phyloP scores from a whole-genome alignment of 2,329 filamentous ascomycete species.

The Aspergillus sp. region DNA sequence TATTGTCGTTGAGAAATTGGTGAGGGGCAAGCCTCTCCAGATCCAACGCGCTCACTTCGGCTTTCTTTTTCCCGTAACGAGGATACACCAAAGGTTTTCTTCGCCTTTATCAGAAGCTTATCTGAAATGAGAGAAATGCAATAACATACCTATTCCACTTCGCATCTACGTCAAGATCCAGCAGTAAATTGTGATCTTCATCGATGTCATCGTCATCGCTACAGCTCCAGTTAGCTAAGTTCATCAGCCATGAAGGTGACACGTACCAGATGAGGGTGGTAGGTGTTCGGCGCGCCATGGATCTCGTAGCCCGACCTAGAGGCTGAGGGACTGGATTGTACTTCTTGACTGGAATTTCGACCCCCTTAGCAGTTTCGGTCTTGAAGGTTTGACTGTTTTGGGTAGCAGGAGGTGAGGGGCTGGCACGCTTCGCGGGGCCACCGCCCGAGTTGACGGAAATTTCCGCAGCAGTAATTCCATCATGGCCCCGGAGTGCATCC shows the following conservation, averaged over 20 bases:
- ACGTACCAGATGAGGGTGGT: conserved; percentile 28
- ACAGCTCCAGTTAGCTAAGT: conserved; percentile 12
- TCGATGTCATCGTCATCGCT: conserved; percentile 26
- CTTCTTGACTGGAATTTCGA: conserved; percentile 38
- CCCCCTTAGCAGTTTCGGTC: conserved; percentile 8
- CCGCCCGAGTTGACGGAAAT: conserved; percentile 6
- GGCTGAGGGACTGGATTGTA: conserved; percentile 17
- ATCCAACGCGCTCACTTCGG: conserved; percentile 50
- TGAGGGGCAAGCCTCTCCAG: conserved; percentile 77
- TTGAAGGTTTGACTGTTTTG: conserved; percentile 6
- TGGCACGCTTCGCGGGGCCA: conserved; percentile 2
- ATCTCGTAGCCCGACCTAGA: conserved; percentile 35
- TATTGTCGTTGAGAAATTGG: conserved; percentile 88
- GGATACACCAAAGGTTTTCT: conserved; percentile 50
- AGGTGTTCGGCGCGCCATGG: conserved; percentile 30
- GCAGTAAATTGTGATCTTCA: conserved; percentile 18
- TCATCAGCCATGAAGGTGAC: background rate
- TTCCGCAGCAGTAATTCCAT: conserved; percentile 17
- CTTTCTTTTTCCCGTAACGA: conserved; percentile 50
- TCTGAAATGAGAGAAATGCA: background rate
- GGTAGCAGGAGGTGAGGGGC: conserved; percentile 11
- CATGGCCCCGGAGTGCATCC: conserved; percentile 32
- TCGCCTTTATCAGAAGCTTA: conserved; percentile 11
- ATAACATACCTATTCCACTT: conserved; percentile 32
- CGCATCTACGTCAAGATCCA: conserved; percentile 14